Evolutionary conservation across 1,284 basidiomycete species (phyloP).

Genomic region (Laetiporus sulphureus): DNA sequence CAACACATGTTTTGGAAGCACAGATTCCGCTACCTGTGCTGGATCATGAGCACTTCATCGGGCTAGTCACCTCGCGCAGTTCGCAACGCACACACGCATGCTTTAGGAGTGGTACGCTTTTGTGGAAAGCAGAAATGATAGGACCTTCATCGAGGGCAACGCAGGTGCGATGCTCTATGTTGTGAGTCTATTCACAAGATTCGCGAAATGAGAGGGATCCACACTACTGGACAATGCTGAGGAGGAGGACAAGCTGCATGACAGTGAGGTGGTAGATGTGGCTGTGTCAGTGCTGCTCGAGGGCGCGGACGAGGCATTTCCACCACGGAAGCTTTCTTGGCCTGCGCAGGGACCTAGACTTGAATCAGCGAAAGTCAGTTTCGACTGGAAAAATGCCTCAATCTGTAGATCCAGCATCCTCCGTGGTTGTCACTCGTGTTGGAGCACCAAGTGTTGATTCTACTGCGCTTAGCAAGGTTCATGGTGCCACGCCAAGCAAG

Average conservation of each 20-base stretch:
- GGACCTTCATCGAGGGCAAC: slow-evolving; percentile 36
- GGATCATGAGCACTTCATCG: slow-evolving; percentile 43
- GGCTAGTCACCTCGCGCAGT: slow-evolving; percentile 36
- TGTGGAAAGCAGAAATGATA: slow-evolving; percentile 27
- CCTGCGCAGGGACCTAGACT: too few relatives aligned
- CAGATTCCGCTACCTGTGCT: slow-evolving; percentile 34
- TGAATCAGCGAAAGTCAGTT: not conserved
- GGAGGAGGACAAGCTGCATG: not conserved
- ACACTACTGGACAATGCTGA: not conserved
- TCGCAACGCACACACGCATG: slow-evolving; percentile 37
- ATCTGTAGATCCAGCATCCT: not conserved
- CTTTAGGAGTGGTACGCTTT: slow-evolving; percentile 51
- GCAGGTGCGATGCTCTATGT: slow-evolving; percentile 45
- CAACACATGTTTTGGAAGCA: slow-evolving; percentile 38
- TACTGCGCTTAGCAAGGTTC: too few relatives aligned
- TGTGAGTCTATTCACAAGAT: slow-evolving; percentile 44
- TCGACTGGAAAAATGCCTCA: not conserved
- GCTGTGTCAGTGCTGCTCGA: not conserved
- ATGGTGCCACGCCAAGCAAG: not conserved
- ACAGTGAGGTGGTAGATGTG: slow-evolving; percentile 1
- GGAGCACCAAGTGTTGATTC: not conserved
- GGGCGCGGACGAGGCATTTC: not conserved
- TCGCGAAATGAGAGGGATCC: slow-evolving; percentile 13
- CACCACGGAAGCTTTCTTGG: not conserved
- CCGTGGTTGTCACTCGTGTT: not conserved